phyloP scores from a whole-genome alignment of 768 basidiomycete genomes.

The Strobilomyces confusus region DNA sequence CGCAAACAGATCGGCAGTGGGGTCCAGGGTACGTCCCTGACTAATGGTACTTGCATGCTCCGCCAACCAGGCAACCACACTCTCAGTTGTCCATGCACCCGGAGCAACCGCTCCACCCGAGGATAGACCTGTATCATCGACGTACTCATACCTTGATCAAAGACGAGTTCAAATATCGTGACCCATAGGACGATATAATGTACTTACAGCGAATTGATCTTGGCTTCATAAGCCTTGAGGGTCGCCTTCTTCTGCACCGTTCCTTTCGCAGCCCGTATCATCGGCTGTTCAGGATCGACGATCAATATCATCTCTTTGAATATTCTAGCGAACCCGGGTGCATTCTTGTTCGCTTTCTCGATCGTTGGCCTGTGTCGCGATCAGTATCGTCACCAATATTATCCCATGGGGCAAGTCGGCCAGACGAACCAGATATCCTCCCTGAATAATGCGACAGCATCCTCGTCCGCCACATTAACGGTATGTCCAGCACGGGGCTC shows the following conservation, averaged over 20 bases:
- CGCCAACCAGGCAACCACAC: slow-evolving; percentile 7
- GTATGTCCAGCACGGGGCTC: neutral
- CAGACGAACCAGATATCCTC: neutral
- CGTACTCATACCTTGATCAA: too few relatives aligned
- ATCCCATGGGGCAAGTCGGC: neutral
- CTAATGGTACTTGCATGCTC: slow-evolving; percentile 1
- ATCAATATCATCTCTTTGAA: neutral
- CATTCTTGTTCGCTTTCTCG: neutral
- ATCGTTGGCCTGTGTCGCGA: neutral
- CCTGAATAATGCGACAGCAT: neutral
- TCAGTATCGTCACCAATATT: too few relatives aligned
- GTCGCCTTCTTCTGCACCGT: neutral
- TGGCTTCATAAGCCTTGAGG: neutral
- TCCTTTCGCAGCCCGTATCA: neutral
- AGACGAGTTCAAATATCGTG: too few relatives aligned
- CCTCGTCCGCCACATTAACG: neutral
- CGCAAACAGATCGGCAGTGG: slow-evolving; percentile 17
- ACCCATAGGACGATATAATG: too few relatives aligned
- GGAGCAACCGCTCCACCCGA: too few relatives aligned
- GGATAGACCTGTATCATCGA: too few relatives aligned
- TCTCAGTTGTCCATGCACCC: too few relatives aligned
- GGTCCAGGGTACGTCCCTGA: neutral
- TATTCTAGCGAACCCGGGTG: neutral
- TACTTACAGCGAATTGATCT: neutral
- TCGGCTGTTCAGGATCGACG: neutral